phyloP scores from a whole-genome alignment of 2,329 filamentous ascomycete genomes.

The Catunica adiposa region DNA sequence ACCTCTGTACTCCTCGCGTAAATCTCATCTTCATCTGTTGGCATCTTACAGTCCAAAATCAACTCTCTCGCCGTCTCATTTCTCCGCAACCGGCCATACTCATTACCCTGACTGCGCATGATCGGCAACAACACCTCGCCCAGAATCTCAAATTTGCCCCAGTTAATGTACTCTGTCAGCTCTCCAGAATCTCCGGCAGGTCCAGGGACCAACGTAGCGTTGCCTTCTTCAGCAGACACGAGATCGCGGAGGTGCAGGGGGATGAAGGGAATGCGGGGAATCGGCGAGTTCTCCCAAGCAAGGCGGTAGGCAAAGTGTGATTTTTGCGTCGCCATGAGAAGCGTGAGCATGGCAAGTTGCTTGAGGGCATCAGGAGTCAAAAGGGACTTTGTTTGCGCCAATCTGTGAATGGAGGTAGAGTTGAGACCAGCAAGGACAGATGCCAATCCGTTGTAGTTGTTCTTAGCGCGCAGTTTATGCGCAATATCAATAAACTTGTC shows the following conservation, averaged over 20 bases:
- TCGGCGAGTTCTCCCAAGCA: slow-evolving; percentile 88
- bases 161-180: slow-evolving; percentile 52
- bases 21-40: slow-evolving; percentile 68
- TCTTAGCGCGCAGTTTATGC: slow-evolving; percentile 67
- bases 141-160: slow-evolving; percentile 95
- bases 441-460: slow-evolving; percentile 96
- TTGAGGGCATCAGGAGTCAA: slow-evolving; percentile 58
- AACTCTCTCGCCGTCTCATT: slow-evolving; percentile 57
- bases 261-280: slow-evolving; percentile 83
- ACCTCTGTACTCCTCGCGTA: slow-evolving; percentile 45
- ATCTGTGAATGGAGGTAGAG: slow-evolving; percentile 67
- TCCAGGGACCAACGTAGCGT: slow-evolving; percentile 66
- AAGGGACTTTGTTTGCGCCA: slow-evolving; percentile 62
- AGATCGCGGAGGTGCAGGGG: slow-evolving; percentile 80
- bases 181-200: slow-evolving; percentile 25
- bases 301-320: slow-evolving; percentile 91
- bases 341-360: slow-evolving; percentile 71
- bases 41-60: slow-evolving; percentile 66
- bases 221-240: slow-evolving; percentile 82
- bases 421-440: slow-evolving; percentile 88
- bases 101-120: slow-evolving; percentile 75
- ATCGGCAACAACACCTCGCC: slow-evolving; percentile 81
- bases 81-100: slow-evolving; percentile 56
- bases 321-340: slow-evolving; percentile 85
- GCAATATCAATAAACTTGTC: slow-evolving; percentile 95